Base-by-base conservation (phyloP, 352 stramenopile genomes). In the Phytophthora podocarpi region DNA sequence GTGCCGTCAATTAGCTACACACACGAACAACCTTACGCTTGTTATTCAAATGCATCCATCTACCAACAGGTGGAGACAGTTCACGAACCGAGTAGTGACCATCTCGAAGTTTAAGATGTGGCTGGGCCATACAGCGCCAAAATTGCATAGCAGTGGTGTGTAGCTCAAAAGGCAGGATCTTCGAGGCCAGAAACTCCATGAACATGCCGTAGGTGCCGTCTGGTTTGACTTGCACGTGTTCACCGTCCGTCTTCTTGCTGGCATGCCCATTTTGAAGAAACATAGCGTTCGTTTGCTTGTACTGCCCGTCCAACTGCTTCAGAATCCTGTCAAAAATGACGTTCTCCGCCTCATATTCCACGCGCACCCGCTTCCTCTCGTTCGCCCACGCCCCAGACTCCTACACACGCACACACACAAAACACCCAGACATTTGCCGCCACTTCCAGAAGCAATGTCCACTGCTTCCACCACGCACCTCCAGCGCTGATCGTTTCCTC, bases 21-120 rank as follows among this genome's bases (percentile, higher is more conserved):
- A 52, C 37, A 59, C 6, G 21, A 52, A 24, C 20, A 51, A 13
- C n/a, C n/a, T n/a, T n/a, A n/a, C n/a, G n/a, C n/a, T n/a, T n/a
- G n/a, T n/a, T n/a, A n/a, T n/a, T n/a, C n/a, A n/a, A n/a, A n/a
- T n/a, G n/a, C n/a, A n/a, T n/a, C n/a, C n/a, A n/a, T n/a, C n/a
- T n/a, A n/a, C n/a, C n/a, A 13, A 1, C 18, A 3, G n/a, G 12
- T 3, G 5, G 28, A 15, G 12, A 27, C 1, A 23, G n/a, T n/a
- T n/a, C n/a, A 63, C 65, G 18, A 13, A 75, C 67, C 46, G 67
- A 75, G 27, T 66, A 75, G 27, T 75, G 50, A 5, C 67, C 62
- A 58, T 72, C 67, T 28, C 55, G 54, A 15, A 75, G 51, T 4
- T 72, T 51, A 18, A 72, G 37, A 6, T 72, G 46, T 4, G 51